A percentile compares a stretch with the other conserved stretches of the same genome.
phyloP scores from a whole-genome alignment of 345 rosid genomes.

The Populus simonii region DNA sequence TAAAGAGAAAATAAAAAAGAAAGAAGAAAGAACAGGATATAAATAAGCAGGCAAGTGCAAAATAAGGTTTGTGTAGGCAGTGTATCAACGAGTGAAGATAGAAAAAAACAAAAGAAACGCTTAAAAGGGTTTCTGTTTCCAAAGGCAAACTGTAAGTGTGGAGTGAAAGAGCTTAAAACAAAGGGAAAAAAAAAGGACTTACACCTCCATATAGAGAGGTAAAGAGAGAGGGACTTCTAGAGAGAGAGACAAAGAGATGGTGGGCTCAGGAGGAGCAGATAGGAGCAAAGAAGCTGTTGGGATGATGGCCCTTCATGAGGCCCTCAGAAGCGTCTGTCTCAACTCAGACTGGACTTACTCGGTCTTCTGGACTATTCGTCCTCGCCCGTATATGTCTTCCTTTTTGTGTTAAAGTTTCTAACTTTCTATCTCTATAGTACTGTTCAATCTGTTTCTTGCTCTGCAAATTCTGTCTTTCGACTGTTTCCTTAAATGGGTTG shows the following conservation, averaged over 20 bases:
- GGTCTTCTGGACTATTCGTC: constrained; percentile 99
- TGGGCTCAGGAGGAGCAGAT: constrained; percentile 97
- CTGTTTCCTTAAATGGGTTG: constrained; percentile 31
- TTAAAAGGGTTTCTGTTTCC: neutral
- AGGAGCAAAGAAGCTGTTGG: constrained; percentile 99
- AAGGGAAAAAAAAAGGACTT: neutral
- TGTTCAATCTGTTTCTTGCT: constrained; percentile 1
- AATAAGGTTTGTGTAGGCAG: neutral
- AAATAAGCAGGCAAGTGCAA: constrained; percentile 1
- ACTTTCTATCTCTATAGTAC: constrained; percentile 2
- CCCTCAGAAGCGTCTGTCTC: constrained; percentile 96
- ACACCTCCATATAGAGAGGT: neutral
- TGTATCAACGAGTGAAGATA: neutral
- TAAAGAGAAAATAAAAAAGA: neutral
- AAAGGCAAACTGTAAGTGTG: neutral
- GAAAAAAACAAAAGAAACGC: neutral
- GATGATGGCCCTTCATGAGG: constrained; percentile 99
- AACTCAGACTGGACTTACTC: constrained; percentile 99
- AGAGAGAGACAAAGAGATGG: constrained; percentile 55
- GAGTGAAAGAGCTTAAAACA: neutral
- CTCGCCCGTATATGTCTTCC: constrained; percentile 70
- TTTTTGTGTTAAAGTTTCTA: neutral
- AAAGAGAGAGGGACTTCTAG: neutral
- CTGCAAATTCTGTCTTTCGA: constrained; percentile 11
- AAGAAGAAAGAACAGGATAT: neutral